Conservation (phyloP, 257 asterid species). For the Solanum lignicaule region DNA sequence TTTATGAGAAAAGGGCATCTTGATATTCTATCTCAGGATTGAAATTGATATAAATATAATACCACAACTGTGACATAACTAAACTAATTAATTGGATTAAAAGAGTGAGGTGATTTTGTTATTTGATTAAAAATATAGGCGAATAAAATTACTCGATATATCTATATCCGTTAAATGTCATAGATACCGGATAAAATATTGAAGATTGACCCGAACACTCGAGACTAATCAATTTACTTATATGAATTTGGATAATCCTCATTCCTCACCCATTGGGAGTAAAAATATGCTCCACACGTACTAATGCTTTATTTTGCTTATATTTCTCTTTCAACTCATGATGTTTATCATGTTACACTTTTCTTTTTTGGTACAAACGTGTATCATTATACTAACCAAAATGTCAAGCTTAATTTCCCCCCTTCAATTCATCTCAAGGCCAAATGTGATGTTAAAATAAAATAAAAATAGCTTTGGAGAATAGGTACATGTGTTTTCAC, state of each 20-base stretch:
- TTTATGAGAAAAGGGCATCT: neutral
- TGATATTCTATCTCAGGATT: neutral
- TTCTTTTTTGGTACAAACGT: neutral
- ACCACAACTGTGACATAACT: neutral
- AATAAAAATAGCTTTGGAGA: neutral
- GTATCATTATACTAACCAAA: neutral
- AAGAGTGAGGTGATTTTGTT: neutral
- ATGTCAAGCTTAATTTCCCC: neutral
- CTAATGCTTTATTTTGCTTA: neutral
- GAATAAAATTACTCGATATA: too few species aligned
- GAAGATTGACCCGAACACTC: neutral
- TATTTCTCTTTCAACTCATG: neutral
- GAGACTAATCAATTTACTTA: too few species aligned
- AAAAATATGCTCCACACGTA: neutral
- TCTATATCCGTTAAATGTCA: neutral
- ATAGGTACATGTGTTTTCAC: neutral
- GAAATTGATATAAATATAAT: neutral
- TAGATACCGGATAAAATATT: too few species aligned
- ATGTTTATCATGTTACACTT: neutral
- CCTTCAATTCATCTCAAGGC: neutral
- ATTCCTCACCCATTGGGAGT: fast-evolving
- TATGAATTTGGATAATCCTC: neutral
- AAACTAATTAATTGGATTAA: neutral
- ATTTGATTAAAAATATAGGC: too few species aligned
- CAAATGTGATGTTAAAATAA: neutral